These are phyloP conservation scores for Termitomyces eurrhizus DNA, from an alignment of 768 basidiomycete species.

Conservation along the genomic window DNA sequence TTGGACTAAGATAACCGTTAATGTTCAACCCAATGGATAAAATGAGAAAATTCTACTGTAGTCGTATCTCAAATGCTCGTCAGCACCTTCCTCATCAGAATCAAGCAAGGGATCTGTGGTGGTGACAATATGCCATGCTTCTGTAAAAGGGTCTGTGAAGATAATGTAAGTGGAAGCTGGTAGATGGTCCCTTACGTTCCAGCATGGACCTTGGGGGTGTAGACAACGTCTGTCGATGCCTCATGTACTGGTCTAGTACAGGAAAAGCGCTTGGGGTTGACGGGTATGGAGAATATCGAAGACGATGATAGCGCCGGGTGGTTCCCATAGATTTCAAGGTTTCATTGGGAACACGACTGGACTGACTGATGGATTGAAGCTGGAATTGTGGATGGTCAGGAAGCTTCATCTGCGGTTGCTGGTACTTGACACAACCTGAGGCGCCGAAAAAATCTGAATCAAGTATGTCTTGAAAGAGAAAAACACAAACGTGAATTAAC, in stretches of 20 bases:
- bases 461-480: background rate
- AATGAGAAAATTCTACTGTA: constrained; percentile 43
- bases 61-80: constrained; percentile 62
- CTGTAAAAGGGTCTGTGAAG: constrained; percentile 32
- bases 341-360: constrained; percentile 3
- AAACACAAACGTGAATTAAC: constrained; percentile 8
- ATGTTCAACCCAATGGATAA: constrained; percentile 6
- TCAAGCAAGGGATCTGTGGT: constrained; percentile 70
- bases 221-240: constrained; percentile 15
- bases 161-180: background rate
- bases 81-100: constrained; percentile 68
- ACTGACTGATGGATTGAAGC: constrained; percentile 2
- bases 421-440: constrained; percentile 8
- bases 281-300: constrained; percentile 35
- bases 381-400: constrained; percentile 7
- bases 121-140: constrained; percentile 68
- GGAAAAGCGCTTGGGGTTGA: constrained; percentile 10
- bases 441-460: background rate
- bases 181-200: constrained; percentile 48
- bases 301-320: constrained; percentile 15
- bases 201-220: constrained; percentile 49
- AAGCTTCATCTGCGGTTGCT: constrained; percentile 12
- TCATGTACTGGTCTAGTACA: constrained; percentile 4
- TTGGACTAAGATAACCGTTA: constrained; percentile 37
- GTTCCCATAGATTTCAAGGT: constrained; percentile 1